These are phyloP conservation scores for Helichrysum umbraculigerum DNA, from an alignment of 129 eudicot species.

Conservation along the genomic window DNA sequence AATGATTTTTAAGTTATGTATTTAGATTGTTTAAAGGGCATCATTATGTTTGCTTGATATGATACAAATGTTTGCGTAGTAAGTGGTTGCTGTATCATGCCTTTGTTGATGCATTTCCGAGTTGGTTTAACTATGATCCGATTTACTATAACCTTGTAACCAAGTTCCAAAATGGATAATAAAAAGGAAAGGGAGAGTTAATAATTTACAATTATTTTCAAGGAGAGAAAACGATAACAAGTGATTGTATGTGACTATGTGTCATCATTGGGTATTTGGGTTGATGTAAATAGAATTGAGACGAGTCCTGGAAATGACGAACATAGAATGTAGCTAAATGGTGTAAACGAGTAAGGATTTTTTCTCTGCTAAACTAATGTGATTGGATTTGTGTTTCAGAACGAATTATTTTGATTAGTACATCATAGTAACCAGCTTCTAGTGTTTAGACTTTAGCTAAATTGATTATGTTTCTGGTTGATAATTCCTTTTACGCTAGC, in stretches of 20 bases:
- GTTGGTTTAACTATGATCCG: not conserved
- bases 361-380: not conserved
- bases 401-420: not conserved
- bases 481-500: not conserved
- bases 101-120: not conserved
- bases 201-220: not conserved
- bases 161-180: not conserved
- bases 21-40: not conserved
- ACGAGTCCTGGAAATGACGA: not conserved
- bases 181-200: not conserved
- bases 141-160: not conserved
- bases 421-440: not conserved
- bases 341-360: not conserved
- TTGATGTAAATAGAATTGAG: not conserved
- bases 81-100: not conserved
- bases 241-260: not conserved
- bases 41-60: not conserved
- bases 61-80: not conserved
- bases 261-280: not conserved
- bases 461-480: not conserved
- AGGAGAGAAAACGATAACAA: not conserved
- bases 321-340: not conserved
- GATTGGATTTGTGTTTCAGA: not conserved
- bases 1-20: not conserved
- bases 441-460: not conserved